A percentile compares a stretch with the other conserved stretches of the same genome.
Conservation (phyloP, 1,284 basidiomycete species). For the Omphalotus olearius region DNA sequence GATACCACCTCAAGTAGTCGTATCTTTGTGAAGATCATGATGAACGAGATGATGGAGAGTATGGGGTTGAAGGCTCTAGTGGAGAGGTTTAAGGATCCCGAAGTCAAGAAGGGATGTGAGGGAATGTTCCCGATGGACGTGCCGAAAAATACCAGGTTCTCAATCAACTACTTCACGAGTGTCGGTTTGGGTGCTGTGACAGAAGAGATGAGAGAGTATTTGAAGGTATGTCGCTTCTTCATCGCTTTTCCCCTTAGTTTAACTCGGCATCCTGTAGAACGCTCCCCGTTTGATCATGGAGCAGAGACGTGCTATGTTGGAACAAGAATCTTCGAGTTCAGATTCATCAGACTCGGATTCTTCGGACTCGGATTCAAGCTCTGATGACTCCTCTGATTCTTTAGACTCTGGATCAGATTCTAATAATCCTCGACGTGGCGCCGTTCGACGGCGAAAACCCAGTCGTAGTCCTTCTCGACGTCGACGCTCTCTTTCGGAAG, state of each 20-base stretch:
- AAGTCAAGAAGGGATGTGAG: constrained; percentile 70
- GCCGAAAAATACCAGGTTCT: constrained; percentile 94
- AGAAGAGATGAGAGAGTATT: constrained; percentile 94
- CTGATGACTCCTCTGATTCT: constrained; percentile 22
- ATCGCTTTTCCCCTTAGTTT: neutral
- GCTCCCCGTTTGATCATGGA: constrained; percentile 90
- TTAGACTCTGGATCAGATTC: constrained; percentile 26
- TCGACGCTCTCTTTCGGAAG: constrained; percentile 20
- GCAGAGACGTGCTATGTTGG: constrained; percentile 82
- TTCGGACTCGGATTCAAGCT: constrained; percentile 30
- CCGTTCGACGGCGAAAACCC: constrained; percentile 11
- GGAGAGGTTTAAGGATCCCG: constrained; percentile 85
- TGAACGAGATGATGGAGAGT: constrained; percentile 91
- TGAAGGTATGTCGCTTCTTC: constrained; percentile 59
- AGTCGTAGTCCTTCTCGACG: constrained; percentile 15
- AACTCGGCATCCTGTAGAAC: constrained; percentile 47
- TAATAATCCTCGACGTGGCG: constrained; percentile 20
- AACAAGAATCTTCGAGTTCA: constrained; percentile 67
- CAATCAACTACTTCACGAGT: constrained; percentile 98
- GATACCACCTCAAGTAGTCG: constrained; percentile 95
- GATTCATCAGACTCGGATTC: constrained; percentile 34
- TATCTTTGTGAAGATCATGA: constrained; percentile 97
- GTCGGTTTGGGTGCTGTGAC: constrained; percentile 89
- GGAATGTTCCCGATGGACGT: constrained; percentile 96
- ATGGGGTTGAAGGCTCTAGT: constrained; percentile 85